Percentiles rank a stretch among this genome's conserved stretches.
Evolutionary conservation across 1,284 basidiomycete genomes (phyloP).

Genomic region (Pascua guehoae): DNA sequence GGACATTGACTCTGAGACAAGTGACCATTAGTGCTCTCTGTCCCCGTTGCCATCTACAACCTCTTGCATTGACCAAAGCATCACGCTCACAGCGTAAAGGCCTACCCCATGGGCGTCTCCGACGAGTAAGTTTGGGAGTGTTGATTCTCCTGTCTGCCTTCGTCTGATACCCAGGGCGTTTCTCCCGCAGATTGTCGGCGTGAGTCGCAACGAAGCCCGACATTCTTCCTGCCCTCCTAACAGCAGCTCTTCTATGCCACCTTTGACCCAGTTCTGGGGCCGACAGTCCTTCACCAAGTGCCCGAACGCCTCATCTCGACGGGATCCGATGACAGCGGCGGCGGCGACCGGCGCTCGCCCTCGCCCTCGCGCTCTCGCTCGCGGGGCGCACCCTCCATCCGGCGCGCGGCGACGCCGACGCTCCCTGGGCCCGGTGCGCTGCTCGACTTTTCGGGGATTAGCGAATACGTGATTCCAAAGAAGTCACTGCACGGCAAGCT

Average conservation of each 20-base stretch:
- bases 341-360: conserved; percentile 5
- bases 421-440: conserved; percentile 42
- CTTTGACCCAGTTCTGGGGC: conserved; percentile 46
- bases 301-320: conserved; percentile 48
- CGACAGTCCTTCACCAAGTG: conserved; percentile 47
- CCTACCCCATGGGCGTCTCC: conserved; percentile 4
- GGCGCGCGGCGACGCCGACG: not conserved
- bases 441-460: conserved; percentile 88
- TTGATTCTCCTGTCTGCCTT: not conserved
- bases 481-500: conserved; percentile 81
- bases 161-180: conserved; percentile 42
- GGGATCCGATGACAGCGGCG: conserved; percentile 10
- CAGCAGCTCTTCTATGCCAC: conserved; percentile 49
- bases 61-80: too few species aligned
- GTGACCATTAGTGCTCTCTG: too few species aligned
- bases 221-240: not conserved
- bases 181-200: conserved; percentile 48
- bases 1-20: too few species aligned
- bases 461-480: conserved; percentile 90
- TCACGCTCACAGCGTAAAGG: too few species aligned
- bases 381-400: not conserved
- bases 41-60: too few species aligned
- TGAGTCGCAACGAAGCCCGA: conserved; percentile 17
- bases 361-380: conserved; percentile 26
- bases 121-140: conserved; percentile 7